A percentile compares a stretch with the other conserved stretches of the same genome.
Evolutionary conservation across 306 rosid genomes (phyloP).

Genomic region (Pterocarpus santalinus): DNA sequence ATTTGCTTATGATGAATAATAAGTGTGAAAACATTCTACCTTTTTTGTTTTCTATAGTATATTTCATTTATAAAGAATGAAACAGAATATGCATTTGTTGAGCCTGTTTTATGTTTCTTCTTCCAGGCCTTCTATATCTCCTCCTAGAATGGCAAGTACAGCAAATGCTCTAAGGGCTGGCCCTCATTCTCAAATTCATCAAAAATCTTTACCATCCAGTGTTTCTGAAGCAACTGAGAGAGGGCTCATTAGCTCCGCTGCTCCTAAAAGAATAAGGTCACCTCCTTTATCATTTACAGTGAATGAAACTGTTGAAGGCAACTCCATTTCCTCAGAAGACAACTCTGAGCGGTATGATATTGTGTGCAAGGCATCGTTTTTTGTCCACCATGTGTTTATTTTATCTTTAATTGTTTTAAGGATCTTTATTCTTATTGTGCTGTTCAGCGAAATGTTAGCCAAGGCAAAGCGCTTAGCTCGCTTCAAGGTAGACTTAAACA

Average conservation of each 20-base stretch:
- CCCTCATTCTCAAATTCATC: constrained; percentile 45
- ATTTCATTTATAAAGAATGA: constrained; percentile 22
- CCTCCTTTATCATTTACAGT: constrained; percentile 64
- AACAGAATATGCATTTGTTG: constrained; percentile 34
- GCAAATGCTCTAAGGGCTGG: constrained; percentile 41
- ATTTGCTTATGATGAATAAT: no score
- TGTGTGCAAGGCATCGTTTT: constrained; percentile 34
- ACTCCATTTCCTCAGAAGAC: constrained; percentile 59
- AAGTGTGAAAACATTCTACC: no score
- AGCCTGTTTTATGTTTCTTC: constrained; percentile 43
- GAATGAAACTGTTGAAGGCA: constrained; percentile 60
- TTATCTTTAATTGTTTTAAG: constrained; percentile 24
- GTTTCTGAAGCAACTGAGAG: constrained; percentile 44
- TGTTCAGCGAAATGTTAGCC: constrained; percentile 78
- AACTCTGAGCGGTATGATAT: constrained; percentile 77
- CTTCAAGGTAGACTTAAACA: constrained; percentile 82
- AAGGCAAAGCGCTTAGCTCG: constrained; percentile 96
- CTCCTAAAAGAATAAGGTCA: constrained; percentile 82
- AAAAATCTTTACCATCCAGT: constrained; percentile 25
- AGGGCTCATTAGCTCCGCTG: constrained; percentile 48
- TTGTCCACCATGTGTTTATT: constrained; percentile 16
- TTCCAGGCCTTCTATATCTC: constrained; percentile 54
- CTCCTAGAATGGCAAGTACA: constrained; percentile 45
- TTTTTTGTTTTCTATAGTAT: not conserved
- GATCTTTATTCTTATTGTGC: constrained; percentile 37